These are phyloP conservation scores for Triticum monococcum DNA, from an alignment of 176 grass and related monocot species.

Conservation along the genomic window DNA sequence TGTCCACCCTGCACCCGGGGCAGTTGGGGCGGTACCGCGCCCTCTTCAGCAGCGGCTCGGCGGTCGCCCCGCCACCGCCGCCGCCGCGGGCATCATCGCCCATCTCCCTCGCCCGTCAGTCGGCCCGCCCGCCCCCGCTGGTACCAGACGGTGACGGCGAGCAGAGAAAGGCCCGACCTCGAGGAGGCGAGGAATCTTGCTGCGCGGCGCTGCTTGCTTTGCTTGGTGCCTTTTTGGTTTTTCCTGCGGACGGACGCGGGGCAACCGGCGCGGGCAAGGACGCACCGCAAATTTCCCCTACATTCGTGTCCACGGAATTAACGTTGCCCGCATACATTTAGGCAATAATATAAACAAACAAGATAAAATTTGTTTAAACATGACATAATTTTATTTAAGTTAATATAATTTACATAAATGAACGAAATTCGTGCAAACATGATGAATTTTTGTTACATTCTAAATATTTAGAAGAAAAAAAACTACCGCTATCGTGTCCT, in stretches of 20 bases:
- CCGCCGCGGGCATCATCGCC: not conserved
- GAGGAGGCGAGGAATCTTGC: not conserved
- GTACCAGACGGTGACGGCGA: not conserved
- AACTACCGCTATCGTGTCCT: too few species aligned
- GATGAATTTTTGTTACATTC: too few species aligned
- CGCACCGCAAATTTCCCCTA: too few species aligned
- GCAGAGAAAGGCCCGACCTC: not conserved
- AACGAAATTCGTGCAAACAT: too few species aligned
- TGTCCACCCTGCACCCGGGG: conserved; percentile 47
- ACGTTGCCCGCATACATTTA: too few species aligned
- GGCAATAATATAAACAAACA: too few species aligned
- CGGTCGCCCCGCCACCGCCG: not conserved
- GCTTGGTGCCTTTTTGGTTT: not conserved
- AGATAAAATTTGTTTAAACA: too few species aligned
- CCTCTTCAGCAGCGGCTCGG: conserved; percentile 23
- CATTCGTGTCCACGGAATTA: too few species aligned
- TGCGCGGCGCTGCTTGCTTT: not conserved
- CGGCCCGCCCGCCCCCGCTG: not conserved
- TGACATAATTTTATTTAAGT: too few species aligned
- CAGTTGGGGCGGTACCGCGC: conserved; percentile 31
- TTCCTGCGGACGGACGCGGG: not conserved
- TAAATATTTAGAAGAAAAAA: too few species aligned
- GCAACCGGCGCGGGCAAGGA: too few species aligned
- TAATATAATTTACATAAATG: too few species aligned
- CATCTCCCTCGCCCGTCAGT: not conserved